Percentiles rank a stretch among this genome's conserved stretches.
These are phyloP conservation scores for Aspergillus sclerotiicarbonarius DNA, from an alignment of 495 filamentous ascomycete genomes.

Conservation along the genomic window DNA sequence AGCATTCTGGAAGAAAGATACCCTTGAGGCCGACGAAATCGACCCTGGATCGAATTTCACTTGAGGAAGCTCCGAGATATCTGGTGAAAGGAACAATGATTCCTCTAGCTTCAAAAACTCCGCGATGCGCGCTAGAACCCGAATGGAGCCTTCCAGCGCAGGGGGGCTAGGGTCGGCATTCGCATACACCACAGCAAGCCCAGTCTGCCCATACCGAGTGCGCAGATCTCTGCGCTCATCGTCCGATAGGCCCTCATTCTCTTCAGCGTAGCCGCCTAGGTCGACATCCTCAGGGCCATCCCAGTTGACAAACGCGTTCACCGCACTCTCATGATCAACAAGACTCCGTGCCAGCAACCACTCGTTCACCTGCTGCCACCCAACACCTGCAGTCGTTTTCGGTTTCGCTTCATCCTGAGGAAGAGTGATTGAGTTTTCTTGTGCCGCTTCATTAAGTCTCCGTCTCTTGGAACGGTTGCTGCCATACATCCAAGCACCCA, in stretches of 20 bases:
- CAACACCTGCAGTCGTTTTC: conserved; percentile 30
- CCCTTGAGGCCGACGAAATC: conserved; percentile 45
- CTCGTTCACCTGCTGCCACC: conserved; percentile 77
- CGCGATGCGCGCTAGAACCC: conserved; percentile 59
- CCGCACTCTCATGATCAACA: conserved; percentile 47
- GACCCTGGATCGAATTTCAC: conserved; percentile 34
- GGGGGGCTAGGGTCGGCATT: conserved; percentile 57
- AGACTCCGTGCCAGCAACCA: conserved; percentile 72
- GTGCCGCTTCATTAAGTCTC: conserved; percentile 41
- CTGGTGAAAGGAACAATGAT: conserved; percentile 34
- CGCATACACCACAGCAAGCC: conserved; percentile 70
- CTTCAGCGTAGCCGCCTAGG: conserved; percentile 64
- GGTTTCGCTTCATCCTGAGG: conserved; percentile 22
- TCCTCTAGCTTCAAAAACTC: conserved; percentile 59
- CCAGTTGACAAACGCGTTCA: conserved; percentile 69
- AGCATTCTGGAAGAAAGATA: conserved; percentile 49
- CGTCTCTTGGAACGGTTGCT: conserved; percentile 60
- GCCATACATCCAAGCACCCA: conserved; percentile 82
- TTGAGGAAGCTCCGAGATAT: conserved; percentile 25
- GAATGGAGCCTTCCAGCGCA: conserved; percentile 59
- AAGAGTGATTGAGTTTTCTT: conserved; percentile 30
- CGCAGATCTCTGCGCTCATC: conserved; percentile 54
- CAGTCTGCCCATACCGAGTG: conserved; percentile 66
- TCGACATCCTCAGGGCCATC: conserved; percentile 79
- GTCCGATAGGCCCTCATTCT: conserved; percentile 45